A percentile compares a stretch with the other conserved stretches of the same genome.
These are phyloP conservation scores for Rhodotorula kratochvilovae DNA, from an alignment of 768 basidiomycete genomes.

Conservation along the genomic window DNA sequence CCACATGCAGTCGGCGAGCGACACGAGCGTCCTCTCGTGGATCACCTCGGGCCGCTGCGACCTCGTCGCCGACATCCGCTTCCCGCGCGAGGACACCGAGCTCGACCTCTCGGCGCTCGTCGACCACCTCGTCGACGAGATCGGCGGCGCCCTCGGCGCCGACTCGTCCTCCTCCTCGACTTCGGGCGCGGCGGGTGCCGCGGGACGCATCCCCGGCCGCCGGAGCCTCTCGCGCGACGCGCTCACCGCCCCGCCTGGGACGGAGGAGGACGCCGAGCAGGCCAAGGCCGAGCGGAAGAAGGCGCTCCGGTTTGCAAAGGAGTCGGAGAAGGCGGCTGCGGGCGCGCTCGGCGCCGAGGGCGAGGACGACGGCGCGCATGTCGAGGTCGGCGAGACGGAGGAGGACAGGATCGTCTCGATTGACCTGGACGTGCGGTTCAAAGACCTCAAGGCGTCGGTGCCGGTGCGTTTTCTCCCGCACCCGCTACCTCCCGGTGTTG, in stretches of 20 bases:
- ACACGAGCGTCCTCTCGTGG: conserved; percentile 86
- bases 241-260: conserved; percentile 35
- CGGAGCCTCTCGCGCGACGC: conserved; percentile 28
- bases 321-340: not conserved
- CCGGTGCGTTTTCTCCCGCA: conserved; percentile 52
- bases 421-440: conserved; percentile 89
- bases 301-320: conserved; percentile 16
- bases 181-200: conserved; percentile 45
- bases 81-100: conserved; percentile 69
- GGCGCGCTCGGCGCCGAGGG: conserved; percentile 16
- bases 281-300: conserved; percentile 18
- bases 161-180: conserved; percentile 80
- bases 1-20: conserved; percentile 79
- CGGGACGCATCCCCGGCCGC: conserved; percentile 34
- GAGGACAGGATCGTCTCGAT: conserved; percentile 48
- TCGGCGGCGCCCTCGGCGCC: conserved; percentile 51
- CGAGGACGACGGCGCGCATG: conserved; percentile 28
- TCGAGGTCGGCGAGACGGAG: conserved; percentile 21
- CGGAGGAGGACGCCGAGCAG: conserved; percentile 5
- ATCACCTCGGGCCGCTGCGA: conserved; percentile 95
- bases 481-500: not conserved
- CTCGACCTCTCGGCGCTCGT: conserved; percentile 74
- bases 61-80: conserved; percentile 94
- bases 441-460: conserved; percentile 90
- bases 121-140: conserved; percentile 83